phyloP scores from a whole-genome alignment of 768 basidiomycete genomes.

The Boletus rufocinnamomeus region DNA sequence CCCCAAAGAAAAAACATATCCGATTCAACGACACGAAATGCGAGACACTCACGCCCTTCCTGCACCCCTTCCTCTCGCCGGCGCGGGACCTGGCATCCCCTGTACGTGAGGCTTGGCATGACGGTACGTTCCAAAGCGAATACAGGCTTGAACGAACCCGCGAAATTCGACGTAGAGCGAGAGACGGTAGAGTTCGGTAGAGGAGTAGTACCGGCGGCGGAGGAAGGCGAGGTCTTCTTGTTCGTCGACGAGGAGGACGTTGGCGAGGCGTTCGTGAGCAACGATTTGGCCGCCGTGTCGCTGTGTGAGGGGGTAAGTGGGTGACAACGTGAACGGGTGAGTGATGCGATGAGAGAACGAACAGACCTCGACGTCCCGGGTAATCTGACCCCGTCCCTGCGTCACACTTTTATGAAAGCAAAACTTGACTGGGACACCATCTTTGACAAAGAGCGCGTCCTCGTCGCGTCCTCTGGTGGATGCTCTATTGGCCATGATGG shows the following conservation, averaged over 20 bases:
- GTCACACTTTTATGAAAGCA: conserved; percentile 31
- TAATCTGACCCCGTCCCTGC: conserved; percentile 22
- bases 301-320: conserved; percentile 4
- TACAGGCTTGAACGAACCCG: conserved; percentile 29
- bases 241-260: conserved; percentile 35
- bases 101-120: conserved; percentile 5
- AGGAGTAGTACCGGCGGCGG: conserved; percentile 30
- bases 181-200: conserved; percentile 17
- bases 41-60: conserved; percentile 10
- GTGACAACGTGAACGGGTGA: not conserved
- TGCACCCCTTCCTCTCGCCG: no score
- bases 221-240: conserved; percentile 27
- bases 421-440: conserved; percentile 26
- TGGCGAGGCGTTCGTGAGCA: conserved; percentile 13
- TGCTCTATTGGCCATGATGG: conserved; percentile 4
- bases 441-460: conserved; percentile 26
- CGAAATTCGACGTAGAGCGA: conserved; percentile 26
- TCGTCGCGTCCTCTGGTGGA: not conserved
- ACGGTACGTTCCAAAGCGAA: conserved; percentile 15
- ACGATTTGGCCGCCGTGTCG: conserved; percentile 25
- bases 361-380: conserved; percentile 25
- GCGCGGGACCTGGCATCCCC: conserved; percentile 29
- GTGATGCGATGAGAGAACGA: not conserved
- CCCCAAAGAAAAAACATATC: not conserved
- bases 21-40: not conserved